Evolutionary conservation across 495 filamentous ascomycete species (phyloP), one percentile per base, ranked within the genome.

Genomic region (Polyplosphaeria fusca): DNA sequence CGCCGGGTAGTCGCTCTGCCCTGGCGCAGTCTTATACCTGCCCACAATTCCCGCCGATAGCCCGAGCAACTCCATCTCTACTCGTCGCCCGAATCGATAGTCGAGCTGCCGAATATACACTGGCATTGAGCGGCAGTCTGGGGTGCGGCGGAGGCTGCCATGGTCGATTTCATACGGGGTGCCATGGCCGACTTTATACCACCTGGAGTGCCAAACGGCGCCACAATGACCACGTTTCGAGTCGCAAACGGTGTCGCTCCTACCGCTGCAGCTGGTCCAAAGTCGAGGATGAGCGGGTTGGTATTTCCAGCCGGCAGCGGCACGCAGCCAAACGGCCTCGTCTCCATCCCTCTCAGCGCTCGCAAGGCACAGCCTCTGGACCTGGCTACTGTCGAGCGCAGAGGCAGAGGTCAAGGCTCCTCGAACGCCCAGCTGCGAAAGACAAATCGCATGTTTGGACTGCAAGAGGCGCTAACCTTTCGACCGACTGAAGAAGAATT

Each of bases 401-500:
- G 89, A 64, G 91, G 89, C 28, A 82, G 89, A 64, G 91, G 89
- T 27, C 87, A 89, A 52, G 79, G 86, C 24, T 85, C 81, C 26
- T 80, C 85, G 53, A 82, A 81, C 56, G 82, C 85, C 66, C 91
- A 97, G 69, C 78, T 83, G 1, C 75, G 78, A 23, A 92, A 91
- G 73, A 79, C 80, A 66, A 81, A 81, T 53, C 80, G 93, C 30
- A 87, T 86, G 19, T 89, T 92, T 71, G 89, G 84, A 30, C 76
- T 99, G 25, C 79, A 85, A 64, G 93, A 99, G 64, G 94, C 94
- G 37, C 94, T 92, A 5, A 92, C 90, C 1, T 99, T 87, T 68
- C 78, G 85, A 57, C 94, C 93, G 38, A 95, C 88, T 0, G 84
- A 88, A 68, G 90, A 96, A 61, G 91, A 99, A 70, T 99, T 90